Evolutionary conservation across 345 rosid genomes (phyloP).

Genomic region (Euphorbia peplus): DNA sequence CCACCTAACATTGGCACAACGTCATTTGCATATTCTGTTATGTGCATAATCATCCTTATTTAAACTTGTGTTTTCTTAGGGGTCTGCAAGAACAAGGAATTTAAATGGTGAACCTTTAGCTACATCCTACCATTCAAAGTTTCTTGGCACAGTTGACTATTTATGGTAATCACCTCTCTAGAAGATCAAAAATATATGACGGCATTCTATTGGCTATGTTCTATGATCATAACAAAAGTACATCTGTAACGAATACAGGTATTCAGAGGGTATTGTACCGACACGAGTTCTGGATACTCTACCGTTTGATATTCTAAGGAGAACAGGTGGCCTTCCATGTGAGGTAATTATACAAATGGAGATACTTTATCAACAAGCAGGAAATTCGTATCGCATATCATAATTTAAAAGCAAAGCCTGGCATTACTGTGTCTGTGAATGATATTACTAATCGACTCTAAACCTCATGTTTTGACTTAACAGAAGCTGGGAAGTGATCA

Average conservation of each 20-base stretch:
- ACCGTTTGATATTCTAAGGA: conserved; percentile 52
- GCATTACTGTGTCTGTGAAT: background rate
- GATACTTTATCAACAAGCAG: background rate
- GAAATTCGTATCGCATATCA: background rate
- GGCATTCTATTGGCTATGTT: background rate
- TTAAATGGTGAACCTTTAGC: conserved; percentile 67
- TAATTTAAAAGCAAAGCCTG: background rate
- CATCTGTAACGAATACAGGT: conserved; percentile 42
- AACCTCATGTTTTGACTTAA: conserved; percentile 6
- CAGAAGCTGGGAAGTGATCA: conserved; percentile 83
- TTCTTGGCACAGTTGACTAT: conserved; percentile 87
- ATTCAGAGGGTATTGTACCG: conserved; percentile 54
- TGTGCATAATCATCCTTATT: background rate
- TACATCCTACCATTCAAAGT: conserved; percentile 76
- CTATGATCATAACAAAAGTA: background rate
- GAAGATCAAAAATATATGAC: background rate
- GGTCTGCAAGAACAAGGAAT: conserved; percentile 51
- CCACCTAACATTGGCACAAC: background rate
- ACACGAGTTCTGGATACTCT: conserved; percentile 70
- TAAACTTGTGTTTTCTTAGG: conserved; percentile 34
- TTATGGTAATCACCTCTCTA: conserved; percentile 51
- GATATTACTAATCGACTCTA: background rate
- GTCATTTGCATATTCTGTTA: background rate
- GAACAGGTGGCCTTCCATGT: conserved; percentile 71
- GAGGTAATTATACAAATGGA: conserved; percentile 36